Evolutionary conservation across 495 filamentous ascomycete genomes (phyloP).

Genomic region (Xylaria acuta): DNA sequence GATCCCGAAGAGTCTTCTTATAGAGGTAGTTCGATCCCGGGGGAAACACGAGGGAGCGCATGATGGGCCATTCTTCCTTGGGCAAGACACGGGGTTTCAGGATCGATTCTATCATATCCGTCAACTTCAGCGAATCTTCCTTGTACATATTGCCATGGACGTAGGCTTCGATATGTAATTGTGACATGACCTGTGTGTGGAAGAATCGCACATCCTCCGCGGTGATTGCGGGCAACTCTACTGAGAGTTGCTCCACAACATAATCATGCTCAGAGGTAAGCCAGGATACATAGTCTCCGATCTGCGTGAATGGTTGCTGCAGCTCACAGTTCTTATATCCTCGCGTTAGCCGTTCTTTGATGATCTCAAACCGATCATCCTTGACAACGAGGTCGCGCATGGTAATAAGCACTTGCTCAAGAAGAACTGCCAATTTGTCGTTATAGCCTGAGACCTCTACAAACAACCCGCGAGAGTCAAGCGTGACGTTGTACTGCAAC

Average conservation of each 20-base stretch:
- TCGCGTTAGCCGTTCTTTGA: conserved; percentile 83
- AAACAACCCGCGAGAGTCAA: conserved; percentile 74
- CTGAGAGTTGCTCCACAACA: conserved; percentile 80
- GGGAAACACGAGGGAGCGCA: conserved; percentile 78
- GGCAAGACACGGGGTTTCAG: conserved; percentile 79
- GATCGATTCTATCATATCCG: conserved; percentile 77
- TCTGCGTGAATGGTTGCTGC: conserved; percentile 86
- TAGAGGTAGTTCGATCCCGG: conserved; percentile 84
- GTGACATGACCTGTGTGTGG: conserved; percentile 78
- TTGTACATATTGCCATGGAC: conserved; percentile 95
- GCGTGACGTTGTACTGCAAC: conserved; percentile 78
- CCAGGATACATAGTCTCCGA: conserved; percentile 84
- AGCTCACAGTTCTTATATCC: conserved; percentile 85
- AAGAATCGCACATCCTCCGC: conserved; percentile 76
- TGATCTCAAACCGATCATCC: conserved; percentile 84
- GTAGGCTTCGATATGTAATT: conserved; percentile 86
- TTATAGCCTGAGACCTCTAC: conserved; percentile 90
- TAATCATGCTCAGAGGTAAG: conserved; percentile 77
- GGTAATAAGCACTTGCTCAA: conserved; percentile 87
- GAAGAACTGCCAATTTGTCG: conserved; percentile 88
- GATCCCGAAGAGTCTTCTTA: conserved; percentile 78
- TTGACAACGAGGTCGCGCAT: conserved; percentile 86
- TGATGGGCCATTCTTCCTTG: conserved; percentile 78
- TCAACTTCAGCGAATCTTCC: conserved; percentile 89
- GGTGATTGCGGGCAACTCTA: conserved; percentile 76